Conservation (phyloP, 2,329 filamentous ascomycete genomes). For the Pseudogymnoascus sp. region DNA sequence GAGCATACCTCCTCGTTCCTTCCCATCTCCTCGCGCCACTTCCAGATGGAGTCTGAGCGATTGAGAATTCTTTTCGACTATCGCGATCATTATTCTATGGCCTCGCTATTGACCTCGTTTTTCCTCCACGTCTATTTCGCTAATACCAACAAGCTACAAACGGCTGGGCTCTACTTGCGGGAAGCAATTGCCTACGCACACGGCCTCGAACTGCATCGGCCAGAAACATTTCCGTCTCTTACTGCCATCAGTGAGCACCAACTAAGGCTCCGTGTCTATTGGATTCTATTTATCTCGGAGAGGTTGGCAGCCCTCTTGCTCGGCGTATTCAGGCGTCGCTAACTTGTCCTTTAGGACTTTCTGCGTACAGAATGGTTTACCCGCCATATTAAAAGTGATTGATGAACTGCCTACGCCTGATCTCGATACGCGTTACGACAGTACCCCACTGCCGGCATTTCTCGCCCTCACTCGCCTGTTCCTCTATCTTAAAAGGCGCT, state of each 20-base stretch:
- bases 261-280: neutral
- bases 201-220: neutral
- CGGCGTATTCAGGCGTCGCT: neutral
- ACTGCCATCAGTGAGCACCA: neutral
- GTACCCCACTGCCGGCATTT: neutral
- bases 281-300: neutral
- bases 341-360: neutral
- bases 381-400: neutral
- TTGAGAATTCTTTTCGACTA: neutral
- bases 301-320: neutral
- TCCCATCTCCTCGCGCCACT: neutral
- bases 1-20: neutral
- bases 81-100: neutral
- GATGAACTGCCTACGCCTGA: neutral
- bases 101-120: neutral
- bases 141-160: neutral
- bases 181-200: neutral
- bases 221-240: neutral
- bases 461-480: neutral
- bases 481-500: neutral
- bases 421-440: neutral
- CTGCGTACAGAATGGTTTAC: neutral
- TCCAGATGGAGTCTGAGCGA: neutral
- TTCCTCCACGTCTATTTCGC: neutral
- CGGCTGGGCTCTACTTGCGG: neutral